Evolutionary conservation across 306 rosid genomes (phyloP).

Genomic region (Cicer judaicum): DNA sequence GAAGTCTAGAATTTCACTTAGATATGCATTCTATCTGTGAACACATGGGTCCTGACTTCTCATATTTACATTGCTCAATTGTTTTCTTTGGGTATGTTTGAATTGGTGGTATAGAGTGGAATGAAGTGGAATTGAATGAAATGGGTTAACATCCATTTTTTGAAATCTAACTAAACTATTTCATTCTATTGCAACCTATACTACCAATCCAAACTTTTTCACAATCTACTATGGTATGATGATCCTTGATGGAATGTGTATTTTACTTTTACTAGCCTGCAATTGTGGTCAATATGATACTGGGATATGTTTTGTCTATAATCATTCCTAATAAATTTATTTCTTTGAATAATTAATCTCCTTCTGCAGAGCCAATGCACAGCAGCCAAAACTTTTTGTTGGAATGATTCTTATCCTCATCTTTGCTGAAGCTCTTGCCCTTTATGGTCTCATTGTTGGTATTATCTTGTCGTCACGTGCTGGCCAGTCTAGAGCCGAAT

Average conservation of each 20-base stretch:
- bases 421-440: slow-evolving; percentile 86
- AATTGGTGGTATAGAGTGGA: neutral
- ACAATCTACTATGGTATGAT: neutral
- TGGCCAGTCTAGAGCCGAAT: slow-evolving; percentile 89
- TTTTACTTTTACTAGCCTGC: slow-evolving; percentile 6
- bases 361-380: slow-evolving; percentile 82
- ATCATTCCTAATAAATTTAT: neutral
- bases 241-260: slow-evolving; percentile 13
- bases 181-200: neutral
- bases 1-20: neutral
- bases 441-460: slow-evolving; percentile 85
- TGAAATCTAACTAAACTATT: neutral
- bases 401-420: slow-evolving; percentile 91
- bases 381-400: slow-evolving; percentile 88
- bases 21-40: neutral
- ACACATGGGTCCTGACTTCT: slow-evolving; percentile 6
- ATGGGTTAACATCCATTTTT: neutral
- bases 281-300: slow-evolving; percentile 5
- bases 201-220: neutral
- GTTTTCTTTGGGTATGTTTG: neutral
- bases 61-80: neutral
- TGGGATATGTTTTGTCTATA: slow-evolving; percentile 1
- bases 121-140: neutral
- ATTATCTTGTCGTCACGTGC: slow-evolving; percentile 88
- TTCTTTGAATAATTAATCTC: slow-evolving; percentile 39